These are phyloP conservation scores for Petunia hybrid DNA, from an alignment of 305 asterid species.

Conservation along the genomic window DNA sequence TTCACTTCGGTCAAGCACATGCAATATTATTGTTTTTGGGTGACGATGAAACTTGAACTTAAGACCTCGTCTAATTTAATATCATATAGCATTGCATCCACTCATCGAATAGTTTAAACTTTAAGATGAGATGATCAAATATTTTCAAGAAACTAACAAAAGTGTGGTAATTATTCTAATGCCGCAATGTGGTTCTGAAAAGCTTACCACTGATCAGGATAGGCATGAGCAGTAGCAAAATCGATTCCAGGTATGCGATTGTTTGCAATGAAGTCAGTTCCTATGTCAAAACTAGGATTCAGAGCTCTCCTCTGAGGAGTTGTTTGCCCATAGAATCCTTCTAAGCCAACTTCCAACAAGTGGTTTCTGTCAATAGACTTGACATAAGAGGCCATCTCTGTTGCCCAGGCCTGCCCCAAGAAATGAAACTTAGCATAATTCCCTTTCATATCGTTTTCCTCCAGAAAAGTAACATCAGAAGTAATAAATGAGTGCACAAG, in stretches of 20 bases:
- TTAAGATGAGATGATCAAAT: not conserved
- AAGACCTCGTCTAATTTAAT: not conserved
- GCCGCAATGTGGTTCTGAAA: not conserved
- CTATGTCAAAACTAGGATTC: slow-evolving; percentile 65
- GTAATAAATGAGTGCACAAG: not conserved
- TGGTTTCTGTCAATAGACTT: slow-evolving; percentile 85
- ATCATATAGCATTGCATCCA: not conserved
- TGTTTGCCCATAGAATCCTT: slow-evolving; percentile 86
- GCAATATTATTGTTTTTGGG: not conserved
- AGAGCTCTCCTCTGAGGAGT: slow-evolving; percentile 56
- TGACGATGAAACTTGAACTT: not conserved
- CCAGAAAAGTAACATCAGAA: not conserved
- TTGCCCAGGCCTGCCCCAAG: slow-evolving; percentile 67
- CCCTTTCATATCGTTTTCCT: not conserved
- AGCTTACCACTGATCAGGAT: slow-evolving; percentile 86
- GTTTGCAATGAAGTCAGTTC: slow-evolving; percentile 85
- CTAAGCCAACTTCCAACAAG: slow-evolving; percentile 82
- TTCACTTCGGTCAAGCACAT: not conserved
- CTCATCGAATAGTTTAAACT: not conserved
- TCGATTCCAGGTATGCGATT: slow-evolving; percentile 70
- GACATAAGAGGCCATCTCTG: slow-evolving; percentile 80
- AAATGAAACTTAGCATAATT: not conserved
- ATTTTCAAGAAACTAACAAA: not conserved
- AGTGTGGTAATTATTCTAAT: not conserved
- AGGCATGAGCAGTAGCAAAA: slow-evolving; percentile 83